Evolutionary conservation across 768 basidiomycete genomes (phyloP).

Genomic region (Phaeotremella skinneri): DNA sequence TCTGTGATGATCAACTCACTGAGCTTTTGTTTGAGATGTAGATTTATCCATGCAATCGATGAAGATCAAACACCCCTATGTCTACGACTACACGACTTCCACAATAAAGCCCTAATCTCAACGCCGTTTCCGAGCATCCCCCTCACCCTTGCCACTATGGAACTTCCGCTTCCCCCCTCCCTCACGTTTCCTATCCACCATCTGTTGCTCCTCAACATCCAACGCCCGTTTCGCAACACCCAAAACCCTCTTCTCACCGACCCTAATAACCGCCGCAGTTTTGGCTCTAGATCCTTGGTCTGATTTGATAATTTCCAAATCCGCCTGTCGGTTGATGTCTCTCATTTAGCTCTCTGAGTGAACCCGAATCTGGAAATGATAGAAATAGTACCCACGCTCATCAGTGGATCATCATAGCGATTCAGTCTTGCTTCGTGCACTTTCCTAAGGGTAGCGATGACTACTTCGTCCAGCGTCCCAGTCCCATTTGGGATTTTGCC

Average conservation of each 20-base stretch:
- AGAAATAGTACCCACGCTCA: constrained; percentile 4
- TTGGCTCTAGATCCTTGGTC: background rate
- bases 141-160: background rate
- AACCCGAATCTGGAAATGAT: background rate
- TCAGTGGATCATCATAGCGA: constrained; percentile 2
- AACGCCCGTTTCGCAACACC: background rate
- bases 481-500: constrained; percentile 20
- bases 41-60: no score
- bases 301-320: constrained; percentile 12
- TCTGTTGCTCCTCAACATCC: background rate
- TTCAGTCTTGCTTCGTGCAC: constrained; percentile 4
- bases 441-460: background rate
- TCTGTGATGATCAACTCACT: no score
- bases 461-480: constrained; percentile 13
- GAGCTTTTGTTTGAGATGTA: no score
- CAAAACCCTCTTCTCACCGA: constrained; percentile 26
- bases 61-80: no score
- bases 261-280: constrained; percentile 19
- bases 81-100: no score
- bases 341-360: background rate
- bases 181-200: background rate
- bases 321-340: constrained; percentile 10
- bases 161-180: background rate
- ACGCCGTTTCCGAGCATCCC: no score
- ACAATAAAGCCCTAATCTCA: no score